Evolutionary conservation across 2,329 filamentous ascomycete species (phyloP).

Genomic region (Botrytis porri): DNA sequence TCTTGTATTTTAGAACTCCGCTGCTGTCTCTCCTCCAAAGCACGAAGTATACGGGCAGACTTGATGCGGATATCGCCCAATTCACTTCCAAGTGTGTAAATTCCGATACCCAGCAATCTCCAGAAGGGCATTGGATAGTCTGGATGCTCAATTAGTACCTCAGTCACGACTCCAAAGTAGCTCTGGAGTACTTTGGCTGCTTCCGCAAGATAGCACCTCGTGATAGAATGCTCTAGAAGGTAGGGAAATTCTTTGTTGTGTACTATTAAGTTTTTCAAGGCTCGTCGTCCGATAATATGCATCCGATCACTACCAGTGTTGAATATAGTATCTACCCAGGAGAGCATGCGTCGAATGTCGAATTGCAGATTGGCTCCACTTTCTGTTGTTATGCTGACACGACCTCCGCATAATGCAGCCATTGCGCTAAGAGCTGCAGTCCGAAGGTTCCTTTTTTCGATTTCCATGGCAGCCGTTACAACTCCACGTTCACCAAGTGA

Average conservation of each 20-base stretch:
- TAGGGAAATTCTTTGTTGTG: conserved; percentile 87
- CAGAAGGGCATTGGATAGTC: conserved; percentile 84
- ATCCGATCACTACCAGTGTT: conserved; percentile 87
- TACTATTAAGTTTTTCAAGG: conserved; percentile 82
- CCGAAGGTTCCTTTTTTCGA: conserved; percentile 89
- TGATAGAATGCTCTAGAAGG: conserved; percentile 83
- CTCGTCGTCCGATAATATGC: conserved; percentile 83
- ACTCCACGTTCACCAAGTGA: conserved; percentile 69
- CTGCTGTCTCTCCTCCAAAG: conserved; percentile 77
- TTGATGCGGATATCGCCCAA: conserved; percentile 86
- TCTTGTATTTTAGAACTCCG: conserved; percentile 91
- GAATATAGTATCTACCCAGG: conserved; percentile 95
- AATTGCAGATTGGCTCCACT: conserved; percentile 86
- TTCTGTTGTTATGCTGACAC: conserved; percentile 83
- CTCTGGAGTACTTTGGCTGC: conserved; percentile 82
- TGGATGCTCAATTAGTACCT: conserved; percentile 79
- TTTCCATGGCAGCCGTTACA: conserved; percentile 87
- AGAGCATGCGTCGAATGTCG: conserved; percentile 85
- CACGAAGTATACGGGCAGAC: conserved; percentile 75
- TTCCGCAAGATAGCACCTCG: conserved; percentile 83
- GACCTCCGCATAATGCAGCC: conserved; percentile 84
- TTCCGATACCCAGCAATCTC: conserved; percentile 81
- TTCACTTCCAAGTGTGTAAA: conserved; percentile 91
- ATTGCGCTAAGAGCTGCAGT: conserved; percentile 92
- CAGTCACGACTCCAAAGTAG: conserved; percentile 89